Conservation (phyloP, 2,329 filamentous ascomycete genomes). For the Exophiala spinifera region DNA sequence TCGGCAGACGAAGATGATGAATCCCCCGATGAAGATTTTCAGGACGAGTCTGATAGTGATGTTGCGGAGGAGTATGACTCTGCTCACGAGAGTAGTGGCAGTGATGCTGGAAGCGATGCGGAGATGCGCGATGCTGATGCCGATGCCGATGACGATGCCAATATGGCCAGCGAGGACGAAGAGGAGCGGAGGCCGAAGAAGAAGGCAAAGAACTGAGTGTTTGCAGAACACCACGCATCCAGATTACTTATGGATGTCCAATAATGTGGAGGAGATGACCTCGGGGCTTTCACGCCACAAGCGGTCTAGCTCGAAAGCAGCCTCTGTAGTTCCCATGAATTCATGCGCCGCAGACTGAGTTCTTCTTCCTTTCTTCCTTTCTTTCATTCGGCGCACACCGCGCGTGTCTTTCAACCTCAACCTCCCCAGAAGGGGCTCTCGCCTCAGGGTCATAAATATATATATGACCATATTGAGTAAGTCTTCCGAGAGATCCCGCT, state of each 20-base stretch:
- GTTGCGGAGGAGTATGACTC: constrained; percentile 96
- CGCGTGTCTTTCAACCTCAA: too few relatives aligned
- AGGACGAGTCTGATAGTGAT: constrained; percentile 86
- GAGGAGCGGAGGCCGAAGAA: constrained; percentile 61
- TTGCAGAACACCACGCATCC: not conserved
- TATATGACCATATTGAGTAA: not conserved
- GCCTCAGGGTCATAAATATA: not conserved
- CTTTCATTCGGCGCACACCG: not conserved
- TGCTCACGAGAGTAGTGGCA: constrained; percentile 80
- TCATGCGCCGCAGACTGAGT: not conserved
- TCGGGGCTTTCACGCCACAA: not conserved
- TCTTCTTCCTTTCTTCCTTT: not conserved
- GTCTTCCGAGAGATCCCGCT: not conserved
- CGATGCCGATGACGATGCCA: constrained; percentile 41
- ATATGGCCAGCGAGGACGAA: constrained; percentile 42
- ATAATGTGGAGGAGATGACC: too few relatives aligned
- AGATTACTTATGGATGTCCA: not conserved
- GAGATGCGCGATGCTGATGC: constrained; percentile 52
- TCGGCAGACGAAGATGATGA: constrained; percentile 96
- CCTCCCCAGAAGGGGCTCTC: too few relatives aligned
- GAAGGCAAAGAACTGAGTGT: constrained; percentile 53
- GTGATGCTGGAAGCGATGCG: constrained; percentile 53
- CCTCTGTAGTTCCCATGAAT: not conserved
- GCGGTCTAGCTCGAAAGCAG: not conserved
- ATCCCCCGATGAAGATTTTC: constrained; percentile 93